Evolutionary conservation across 257 asterid species (phyloP), one percentile per base, ranked within the genome.

Genomic region (Nicotiana paniculata): DNA sequence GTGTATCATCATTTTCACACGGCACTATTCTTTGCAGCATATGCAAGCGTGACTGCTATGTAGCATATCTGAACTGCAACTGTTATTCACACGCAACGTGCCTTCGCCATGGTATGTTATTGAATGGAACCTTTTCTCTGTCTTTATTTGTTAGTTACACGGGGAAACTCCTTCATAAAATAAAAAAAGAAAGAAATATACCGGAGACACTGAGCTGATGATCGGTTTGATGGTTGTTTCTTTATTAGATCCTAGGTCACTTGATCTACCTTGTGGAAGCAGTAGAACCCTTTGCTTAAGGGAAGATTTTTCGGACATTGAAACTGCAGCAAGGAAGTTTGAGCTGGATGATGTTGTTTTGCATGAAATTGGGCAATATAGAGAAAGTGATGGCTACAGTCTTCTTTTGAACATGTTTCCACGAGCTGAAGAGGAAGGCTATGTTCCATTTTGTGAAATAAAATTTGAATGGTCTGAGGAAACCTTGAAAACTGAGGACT

Each of bases 31-130:
- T 94, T 46, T 96, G 99, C 88, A 90, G 93, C 86, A 86, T 90
- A 15, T 94, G 99, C 90, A 92, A 92, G 87, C 97, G 98, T 24
- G 99, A 96, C 86, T 93, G 97, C 81, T 94, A 93, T 83, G 88
- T 92, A 32, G 97, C 97, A 32, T 96, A 96, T 86, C 81, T 94
- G 82, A 93, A 88, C 83, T 96, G 99, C 93, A 91, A 83, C 82
- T 93, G 97, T 87, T 86, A 76, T 90, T 84, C 83, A 80, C 98
- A 94, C 85, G 93, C 96, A 35, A 81, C 90, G 83, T 96, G 99
- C 88, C 96, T 96, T 83, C 97, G 97, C 84, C 99, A 96, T 86
- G 98, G 99, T 96, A 92, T 75, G 81, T 28, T 72, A 43, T 43
- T 24, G 37, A 46, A 80, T 57, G 64, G 67, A 58, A 61, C 33